Conservation (phyloP, 2,329 filamentous ascomycete genomes). For the Macrophomina pseudophaseolina region DNA sequence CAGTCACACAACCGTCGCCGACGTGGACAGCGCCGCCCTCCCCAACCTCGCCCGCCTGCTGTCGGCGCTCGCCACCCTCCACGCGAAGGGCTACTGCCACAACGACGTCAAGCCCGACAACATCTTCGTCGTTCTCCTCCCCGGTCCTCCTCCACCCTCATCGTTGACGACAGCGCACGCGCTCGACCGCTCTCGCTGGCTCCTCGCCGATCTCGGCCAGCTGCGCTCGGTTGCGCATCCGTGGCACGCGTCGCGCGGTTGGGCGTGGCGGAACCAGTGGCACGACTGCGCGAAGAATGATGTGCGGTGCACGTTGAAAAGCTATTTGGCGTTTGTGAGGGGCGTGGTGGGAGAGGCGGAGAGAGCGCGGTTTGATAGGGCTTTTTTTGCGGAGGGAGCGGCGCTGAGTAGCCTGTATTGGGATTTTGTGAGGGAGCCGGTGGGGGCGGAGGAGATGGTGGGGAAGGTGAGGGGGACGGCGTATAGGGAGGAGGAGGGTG, state of each 20-base stretch:
- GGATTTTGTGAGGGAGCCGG: slow-evolving; percentile 27
- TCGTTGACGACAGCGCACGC: background rate
- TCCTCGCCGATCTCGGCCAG: slow-evolving; percentile 45
- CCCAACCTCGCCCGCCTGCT: slow-evolving; percentile 38
- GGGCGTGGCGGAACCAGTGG: slow-evolving; percentile 35
- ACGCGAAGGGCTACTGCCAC: slow-evolving; percentile 42
- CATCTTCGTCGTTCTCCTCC: slow-evolving; percentile 35
- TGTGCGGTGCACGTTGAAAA: slow-evolving; percentile 37
- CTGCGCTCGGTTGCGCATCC: slow-evolving; percentile 38
- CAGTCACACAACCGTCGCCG: background rate
- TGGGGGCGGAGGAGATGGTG: background rate
- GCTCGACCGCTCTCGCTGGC: background rate
- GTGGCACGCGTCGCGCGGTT: slow-evolving; percentile 35
- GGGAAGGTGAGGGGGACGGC: background rate
- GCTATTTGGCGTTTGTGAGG: slow-evolving; percentile 35
- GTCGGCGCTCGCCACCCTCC: slow-evolving; percentile 33
- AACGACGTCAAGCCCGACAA: slow-evolving; percentile 46
- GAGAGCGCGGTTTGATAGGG: slow-evolving; percentile 32
- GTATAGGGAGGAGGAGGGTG: background rate
- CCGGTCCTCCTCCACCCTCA: background rate
- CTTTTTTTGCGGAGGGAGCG: slow-evolving; percentile 32
- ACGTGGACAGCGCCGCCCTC: slow-evolving; percentile 38
- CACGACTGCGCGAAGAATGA: slow-evolving; percentile 39
- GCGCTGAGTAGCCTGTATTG: slow-evolving; percentile 38
- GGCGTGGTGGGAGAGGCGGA: slow-evolving; percentile 25